A percentile compares a stretch with the other conserved stretches of the same genome.
phyloP scores from a whole-genome alignment of 2,329 filamentous ascomycete species.

The Lecanicillium sp. region DNA sequence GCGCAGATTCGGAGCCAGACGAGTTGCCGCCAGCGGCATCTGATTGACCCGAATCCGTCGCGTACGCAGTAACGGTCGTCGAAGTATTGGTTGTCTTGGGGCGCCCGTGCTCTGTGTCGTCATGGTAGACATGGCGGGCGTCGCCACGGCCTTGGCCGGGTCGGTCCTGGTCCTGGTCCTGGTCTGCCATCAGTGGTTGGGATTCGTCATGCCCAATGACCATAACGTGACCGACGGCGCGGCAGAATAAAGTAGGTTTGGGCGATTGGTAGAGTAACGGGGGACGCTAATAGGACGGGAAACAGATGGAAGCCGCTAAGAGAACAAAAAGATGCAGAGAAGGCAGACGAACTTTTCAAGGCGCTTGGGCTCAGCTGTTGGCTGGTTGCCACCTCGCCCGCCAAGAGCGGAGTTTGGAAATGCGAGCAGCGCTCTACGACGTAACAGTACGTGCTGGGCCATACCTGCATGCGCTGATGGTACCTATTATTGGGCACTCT shows the following conservation, averaged over 20 bases:
- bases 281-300: not conserved
- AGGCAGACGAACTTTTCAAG: no score
- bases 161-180: slow-evolving; percentile 13
- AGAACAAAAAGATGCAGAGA: no score
- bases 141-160: not conserved
- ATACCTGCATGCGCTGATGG: no score
- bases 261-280: not conserved
- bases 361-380: no score
- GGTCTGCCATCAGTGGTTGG: slow-evolving; percentile 16
- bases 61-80: slow-evolving; percentile 2
- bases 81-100: slow-evolving; percentile 4
- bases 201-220: slow-evolving; percentile 12
- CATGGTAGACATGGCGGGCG: slow-evolving; percentile 6
- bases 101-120: slow-evolving; percentile 4
- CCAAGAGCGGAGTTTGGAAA: no score
- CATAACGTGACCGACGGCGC: slow-evolving; percentile 10
- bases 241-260: not conserved
- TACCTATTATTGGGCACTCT: no score
- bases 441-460: no score
- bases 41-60: not conserved
- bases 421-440: no score
- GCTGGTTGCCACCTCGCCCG: no score
- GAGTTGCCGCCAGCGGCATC: not conserved
- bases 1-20: slow-evolving; percentile 11
- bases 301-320: no score